Percentiles rank a stretch among this genome's conserved stretches.
phyloP scores from a whole-genome alignment of 495 filamentous ascomycete genomes.

The Aspergillus leporis region DNA sequence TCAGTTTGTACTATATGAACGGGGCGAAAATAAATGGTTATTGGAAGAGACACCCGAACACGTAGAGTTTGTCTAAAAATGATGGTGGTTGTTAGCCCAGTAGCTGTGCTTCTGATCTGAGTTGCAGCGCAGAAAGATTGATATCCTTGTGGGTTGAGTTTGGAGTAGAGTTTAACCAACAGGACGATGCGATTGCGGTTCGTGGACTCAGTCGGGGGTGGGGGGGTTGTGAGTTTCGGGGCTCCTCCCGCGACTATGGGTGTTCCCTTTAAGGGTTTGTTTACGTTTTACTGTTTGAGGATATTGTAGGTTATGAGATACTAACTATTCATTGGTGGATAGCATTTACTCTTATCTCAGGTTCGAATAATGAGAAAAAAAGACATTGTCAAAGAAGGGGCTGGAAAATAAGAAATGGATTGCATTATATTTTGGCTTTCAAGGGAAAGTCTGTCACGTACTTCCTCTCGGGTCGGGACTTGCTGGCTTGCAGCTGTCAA shows the following conservation, averaged over 20 bases:
- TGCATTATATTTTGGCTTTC: too few species aligned
- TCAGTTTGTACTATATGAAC: background rate
- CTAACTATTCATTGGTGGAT: too few species aligned
- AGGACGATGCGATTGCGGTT: background rate
- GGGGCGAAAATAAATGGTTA: background rate
- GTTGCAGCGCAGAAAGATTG: conserved; percentile 17
- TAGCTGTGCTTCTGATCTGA: background rate
- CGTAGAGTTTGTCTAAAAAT: background rate
- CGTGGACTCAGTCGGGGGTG: background rate
- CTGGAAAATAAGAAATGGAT: too few species aligned
- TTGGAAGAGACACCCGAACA: too few species aligned
- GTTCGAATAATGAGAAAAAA: too few species aligned
- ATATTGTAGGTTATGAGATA: too few species aligned
- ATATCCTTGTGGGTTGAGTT: conserved; percentile 9
- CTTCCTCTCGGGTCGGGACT: too few species aligned
- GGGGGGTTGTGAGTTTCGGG: background rate
- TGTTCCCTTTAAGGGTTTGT: background rate
- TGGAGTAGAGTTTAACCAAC: background rate
- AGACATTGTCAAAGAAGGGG: too few species aligned
- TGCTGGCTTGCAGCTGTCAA: background rate
- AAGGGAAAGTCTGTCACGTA: too few species aligned
- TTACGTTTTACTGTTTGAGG: background rate
- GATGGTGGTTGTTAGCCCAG: background rate
- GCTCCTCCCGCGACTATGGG: background rate
- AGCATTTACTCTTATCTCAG: too few species aligned